phyloP scores from a whole-genome alignment of 768 basidiomycete species.

The Suillus subluteus region DNA sequence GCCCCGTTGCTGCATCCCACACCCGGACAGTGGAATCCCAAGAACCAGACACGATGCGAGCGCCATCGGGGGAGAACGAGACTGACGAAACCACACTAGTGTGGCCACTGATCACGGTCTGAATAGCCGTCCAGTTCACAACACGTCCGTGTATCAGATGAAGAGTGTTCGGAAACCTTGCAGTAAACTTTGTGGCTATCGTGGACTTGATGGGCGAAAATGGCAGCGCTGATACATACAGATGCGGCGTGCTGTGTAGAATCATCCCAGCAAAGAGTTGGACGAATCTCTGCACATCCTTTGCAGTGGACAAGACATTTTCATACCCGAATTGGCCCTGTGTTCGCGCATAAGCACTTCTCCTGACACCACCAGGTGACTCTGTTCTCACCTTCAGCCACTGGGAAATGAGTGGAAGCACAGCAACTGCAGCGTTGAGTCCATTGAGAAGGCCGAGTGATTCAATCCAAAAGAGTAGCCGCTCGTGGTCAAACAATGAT shows the following conservation, averaged over 20 bases:
- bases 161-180: no score
- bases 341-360: neutral
- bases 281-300: slow-evolving; percentile 20
- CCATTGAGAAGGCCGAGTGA: slow-evolving; percentile 4
- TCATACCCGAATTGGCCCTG: slow-evolving; percentile 8
- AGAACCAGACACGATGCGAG: no score
- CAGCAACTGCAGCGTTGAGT: neutral
- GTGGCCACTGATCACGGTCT: slow-evolving; percentile 8
- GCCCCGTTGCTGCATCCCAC: no score
- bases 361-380: neutral
- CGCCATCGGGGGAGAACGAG: slow-evolving; percentile 16
- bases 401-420: neutral
- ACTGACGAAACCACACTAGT: neutral
- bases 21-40: no score
- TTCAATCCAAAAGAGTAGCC: slow-evolving; percentile 17
- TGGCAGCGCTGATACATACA: slow-evolving; percentile 29
- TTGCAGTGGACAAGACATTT: slow-evolving; percentile 1
- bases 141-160: neutral
- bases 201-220: slow-evolving; percentile 20
- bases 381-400: neutral
- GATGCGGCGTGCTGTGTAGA: slow-evolving; percentile 24
- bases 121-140: slow-evolving; percentile 10
- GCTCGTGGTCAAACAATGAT: slow-evolving; percentile 9
- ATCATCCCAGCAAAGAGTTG: slow-evolving; percentile 18
- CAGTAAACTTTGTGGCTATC: no score